Evolutionary conservation across 2,329 filamentous ascomycete genomes (phyloP).

Genomic region (Neurospora crassa): DNA sequence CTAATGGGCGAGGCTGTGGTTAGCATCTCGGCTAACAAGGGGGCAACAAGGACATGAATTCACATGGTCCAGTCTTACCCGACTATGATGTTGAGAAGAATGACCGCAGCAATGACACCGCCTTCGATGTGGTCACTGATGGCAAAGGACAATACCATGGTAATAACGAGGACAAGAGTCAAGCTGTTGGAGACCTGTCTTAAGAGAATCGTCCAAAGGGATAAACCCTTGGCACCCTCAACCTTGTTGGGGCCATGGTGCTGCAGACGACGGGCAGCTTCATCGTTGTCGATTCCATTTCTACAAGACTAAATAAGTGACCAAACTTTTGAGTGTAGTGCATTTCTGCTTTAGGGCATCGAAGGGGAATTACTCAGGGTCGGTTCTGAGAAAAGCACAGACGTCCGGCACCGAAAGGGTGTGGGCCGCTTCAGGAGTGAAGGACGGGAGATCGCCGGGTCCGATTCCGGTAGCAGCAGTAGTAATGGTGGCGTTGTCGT

Average conservation of each 20-base stretch:
- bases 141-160: constrained; percentile 60
- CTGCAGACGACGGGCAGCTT: constrained; percentile 55
- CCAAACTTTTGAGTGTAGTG: neutral
- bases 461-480: constrained; percentile 5
- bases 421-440: constrained; percentile 21
- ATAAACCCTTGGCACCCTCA: constrained; percentile 61
- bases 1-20: constrained; percentile 22
- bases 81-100: constrained; percentile 58
- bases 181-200: constrained; percentile 70
- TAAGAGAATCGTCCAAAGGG: constrained; percentile 65
- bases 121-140: constrained; percentile 60
- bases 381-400: constrained; percentile 16
- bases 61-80: constrained; percentile 38
- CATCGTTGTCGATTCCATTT: constrained; percentile 52
- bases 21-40: neutral
- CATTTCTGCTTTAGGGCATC: neutral
- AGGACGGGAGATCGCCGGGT: constrained; percentile 10
- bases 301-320: constrained; percentile 7
- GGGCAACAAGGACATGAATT: neutral
- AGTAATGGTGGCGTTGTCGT: constrained; percentile 6
- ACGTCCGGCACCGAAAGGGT: constrained; percentile 17
- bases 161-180: constrained; percentile 62
- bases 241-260: constrained; percentile 62
- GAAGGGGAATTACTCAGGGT: constrained; percentile 14
- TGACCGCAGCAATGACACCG: constrained; percentile 57